Evolutionary conservation across 208 protist species (phyloP).

Genomic region (Wallacemonas rigidus): DNA sequence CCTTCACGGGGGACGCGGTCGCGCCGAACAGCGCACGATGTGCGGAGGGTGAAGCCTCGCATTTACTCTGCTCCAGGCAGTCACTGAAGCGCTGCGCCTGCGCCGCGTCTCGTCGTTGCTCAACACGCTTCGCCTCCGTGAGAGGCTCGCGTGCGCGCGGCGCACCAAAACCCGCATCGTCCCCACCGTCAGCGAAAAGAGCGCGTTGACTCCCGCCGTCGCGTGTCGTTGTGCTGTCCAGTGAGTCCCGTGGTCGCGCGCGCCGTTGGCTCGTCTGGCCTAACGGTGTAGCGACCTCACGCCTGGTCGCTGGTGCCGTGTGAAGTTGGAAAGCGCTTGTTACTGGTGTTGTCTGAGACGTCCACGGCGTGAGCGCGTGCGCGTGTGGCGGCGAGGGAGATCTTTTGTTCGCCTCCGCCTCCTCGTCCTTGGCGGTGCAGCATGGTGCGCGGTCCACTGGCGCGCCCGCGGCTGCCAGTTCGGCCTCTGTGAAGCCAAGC

Average conservation of each 20-base stretch:
- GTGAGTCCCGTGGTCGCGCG: too few species aligned
- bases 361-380: neutral
- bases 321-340: neutral
- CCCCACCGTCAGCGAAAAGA: too few species aligned
- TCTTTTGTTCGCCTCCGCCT: neutral
- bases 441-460: neutral
- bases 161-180: neutral
- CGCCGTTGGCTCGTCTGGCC: too few species aligned
- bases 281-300: neutral
- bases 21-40: neutral
- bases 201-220: too few species aligned
- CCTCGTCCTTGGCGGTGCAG: neutral
- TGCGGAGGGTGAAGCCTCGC: neutral
- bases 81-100: slow-evolving; percentile 12
- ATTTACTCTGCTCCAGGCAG: neutral
- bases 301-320: neutral
- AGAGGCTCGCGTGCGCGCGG: neutral
- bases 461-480: slow-evolving; percentile 22
- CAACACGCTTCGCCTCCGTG: slow-evolving; percentile 12
- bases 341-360: neutral
- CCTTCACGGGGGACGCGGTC: neutral
- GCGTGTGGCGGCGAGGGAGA: neutral
- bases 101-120: slow-evolving; percentile 1
- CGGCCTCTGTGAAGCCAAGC: slow-evolving; percentile 35
- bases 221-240: too few species aligned